These are phyloP conservation scores for Alternaria solani DNA, from an alignment of 2,329 filamentous ascomycete species.

Conservation along the genomic window DNA sequence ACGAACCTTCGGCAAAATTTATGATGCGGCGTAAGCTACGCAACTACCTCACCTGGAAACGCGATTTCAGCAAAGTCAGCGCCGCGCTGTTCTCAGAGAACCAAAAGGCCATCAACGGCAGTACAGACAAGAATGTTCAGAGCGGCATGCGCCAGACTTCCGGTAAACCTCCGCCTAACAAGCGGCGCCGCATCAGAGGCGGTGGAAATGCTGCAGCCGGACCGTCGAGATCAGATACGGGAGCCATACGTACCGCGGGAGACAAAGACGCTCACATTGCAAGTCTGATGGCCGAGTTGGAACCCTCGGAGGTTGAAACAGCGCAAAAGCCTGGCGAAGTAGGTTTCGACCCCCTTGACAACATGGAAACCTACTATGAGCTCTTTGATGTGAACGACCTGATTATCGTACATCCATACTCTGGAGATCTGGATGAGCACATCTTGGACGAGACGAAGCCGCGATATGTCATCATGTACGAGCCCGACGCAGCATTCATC, in stretches of 20 bases:
- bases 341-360: slow-evolving; percentile 78
- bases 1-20: slow-evolving; percentile 74
- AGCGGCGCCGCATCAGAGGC: slow-evolving; percentile 83
- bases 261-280: slow-evolving; percentile 85
- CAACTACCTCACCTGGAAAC: slow-evolving; percentile 90
- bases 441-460: slow-evolving; percentile 94
- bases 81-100: slow-evolving; percentile 80
- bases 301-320: slow-evolving; percentile 79
- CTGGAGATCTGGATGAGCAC: slow-evolving; percentile 94
- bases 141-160: slow-evolving; percentile 55
- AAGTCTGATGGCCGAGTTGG: slow-evolving; percentile 80
- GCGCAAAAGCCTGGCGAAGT: slow-evolving; percentile 76
- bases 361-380: slow-evolving; percentile 92
- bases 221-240: slow-evolving; percentile 72
- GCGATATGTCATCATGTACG: slow-evolving; percentile 98
- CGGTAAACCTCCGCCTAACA: slow-evolving; percentile 78
- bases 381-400: slow-evolving; percentile 91
- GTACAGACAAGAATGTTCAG: slow-evolving; percentile 64
- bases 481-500: slow-evolving; percentile 93
- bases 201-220: slow-evolving; percentile 69
- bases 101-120: slow-evolving; percentile 75
- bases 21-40: slow-evolving; percentile 91
- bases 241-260: slow-evolving; percentile 76
- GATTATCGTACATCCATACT: slow-evolving; percentile 89
- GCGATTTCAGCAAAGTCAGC: slow-evolving; percentile 85